Evolutionary conservation across 1,139 yeast genomes (phyloP).

Genomic region (Geotrichum siamense): DNA sequence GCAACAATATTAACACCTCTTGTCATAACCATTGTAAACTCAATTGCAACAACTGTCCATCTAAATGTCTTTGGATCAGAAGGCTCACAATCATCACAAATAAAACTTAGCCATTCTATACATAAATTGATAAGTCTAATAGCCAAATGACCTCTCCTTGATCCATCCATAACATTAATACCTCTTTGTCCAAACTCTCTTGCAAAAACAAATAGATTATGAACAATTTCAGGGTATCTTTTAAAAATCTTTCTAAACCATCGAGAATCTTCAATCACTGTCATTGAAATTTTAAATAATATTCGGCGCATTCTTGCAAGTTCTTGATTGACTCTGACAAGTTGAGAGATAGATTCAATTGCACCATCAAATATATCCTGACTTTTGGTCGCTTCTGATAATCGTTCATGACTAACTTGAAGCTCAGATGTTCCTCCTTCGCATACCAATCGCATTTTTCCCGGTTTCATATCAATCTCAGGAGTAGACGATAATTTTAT

Average conservation of each 20-base stretch:
- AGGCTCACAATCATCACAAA: slow-evolving; percentile 91
- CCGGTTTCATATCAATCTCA: slow-evolving; percentile 45
- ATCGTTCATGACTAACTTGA: slow-evolving; percentile 41
- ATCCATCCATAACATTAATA: slow-evolving; percentile 54
- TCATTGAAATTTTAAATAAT: slow-evolving; percentile 62
- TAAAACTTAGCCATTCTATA: slow-evolving; percentile 85
- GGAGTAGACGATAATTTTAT: slow-evolving; percentile 41
- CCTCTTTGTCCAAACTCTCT: slow-evolving; percentile 78
- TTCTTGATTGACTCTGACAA: slow-evolving; percentile 68
- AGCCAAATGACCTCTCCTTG: slow-evolving; percentile 61
- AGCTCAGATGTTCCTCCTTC: slow-evolving; percentile 51
- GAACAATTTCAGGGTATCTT: slow-evolving; percentile 65
- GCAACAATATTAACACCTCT: slow-evolving; percentile 83
- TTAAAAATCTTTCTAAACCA: slow-evolving; percentile 38
- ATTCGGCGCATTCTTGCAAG: slow-evolving; percentile 58
- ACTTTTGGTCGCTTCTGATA: slow-evolving; percentile 5
- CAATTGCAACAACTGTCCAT: slow-evolving; percentile 94
- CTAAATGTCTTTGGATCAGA: slow-evolving; percentile 85
- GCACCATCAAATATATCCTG: slow-evolving; percentile 45
- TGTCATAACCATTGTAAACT: slow-evolving; percentile 93
- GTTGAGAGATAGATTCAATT: slow-evolving; percentile 61
- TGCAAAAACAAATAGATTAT: slow-evolving; percentile 70
- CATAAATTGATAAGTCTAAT: slow-evolving; percentile 67
- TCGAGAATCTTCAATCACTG: slow-evolving; percentile 58
- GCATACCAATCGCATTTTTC: slow-evolving; percentile 63